phyloP scores from a whole-genome alignment of 805 yeast genomes.

The Debaryomyces castellii region DNA sequence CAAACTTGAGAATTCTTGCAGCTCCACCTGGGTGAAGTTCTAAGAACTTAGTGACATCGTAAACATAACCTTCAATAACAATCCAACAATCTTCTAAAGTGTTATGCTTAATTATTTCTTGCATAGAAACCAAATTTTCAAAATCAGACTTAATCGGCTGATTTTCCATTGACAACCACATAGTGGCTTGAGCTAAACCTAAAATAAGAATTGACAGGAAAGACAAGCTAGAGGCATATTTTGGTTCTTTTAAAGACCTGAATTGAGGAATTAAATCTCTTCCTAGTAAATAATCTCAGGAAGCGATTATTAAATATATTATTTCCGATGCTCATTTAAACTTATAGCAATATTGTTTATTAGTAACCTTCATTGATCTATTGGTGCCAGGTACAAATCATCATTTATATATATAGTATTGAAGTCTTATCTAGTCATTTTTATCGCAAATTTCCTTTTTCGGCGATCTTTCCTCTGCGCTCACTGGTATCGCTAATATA shows the following conservation, averaged over 20 bases:
- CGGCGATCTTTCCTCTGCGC: neutral
- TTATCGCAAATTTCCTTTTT: neutral
- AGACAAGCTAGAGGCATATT: neutral
- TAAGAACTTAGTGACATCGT: conserved; percentile 37
- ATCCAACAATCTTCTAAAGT: conserved; percentile 25
- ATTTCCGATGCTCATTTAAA: neutral
- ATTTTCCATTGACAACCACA: neutral
- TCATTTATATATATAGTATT: too few species aligned
- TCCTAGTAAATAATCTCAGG: neutral
- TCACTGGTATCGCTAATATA: neutral
- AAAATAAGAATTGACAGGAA: neutral
- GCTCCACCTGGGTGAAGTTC: conserved; percentile 55
- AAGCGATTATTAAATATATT: neutral
- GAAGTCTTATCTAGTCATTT: neutral
- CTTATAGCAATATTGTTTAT: too few species aligned
- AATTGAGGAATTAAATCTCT: neutral
- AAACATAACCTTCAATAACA: conserved; percentile 31
- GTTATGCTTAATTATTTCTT: conserved; percentile 16
- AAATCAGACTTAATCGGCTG: neutral
- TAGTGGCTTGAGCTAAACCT: neutral
- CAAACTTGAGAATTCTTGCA: conserved; percentile 40
- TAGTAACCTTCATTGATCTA: neutral
- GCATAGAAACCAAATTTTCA: conserved; percentile 7
- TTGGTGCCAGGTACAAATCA: neutral
- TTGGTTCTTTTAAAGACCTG: neutral